Evolutionary conservation across 2,329 filamentous ascomycete genomes (phyloP), one percentile per base, ranked within the genome.

Genomic region (Cladosporium oxysporum): DNA sequence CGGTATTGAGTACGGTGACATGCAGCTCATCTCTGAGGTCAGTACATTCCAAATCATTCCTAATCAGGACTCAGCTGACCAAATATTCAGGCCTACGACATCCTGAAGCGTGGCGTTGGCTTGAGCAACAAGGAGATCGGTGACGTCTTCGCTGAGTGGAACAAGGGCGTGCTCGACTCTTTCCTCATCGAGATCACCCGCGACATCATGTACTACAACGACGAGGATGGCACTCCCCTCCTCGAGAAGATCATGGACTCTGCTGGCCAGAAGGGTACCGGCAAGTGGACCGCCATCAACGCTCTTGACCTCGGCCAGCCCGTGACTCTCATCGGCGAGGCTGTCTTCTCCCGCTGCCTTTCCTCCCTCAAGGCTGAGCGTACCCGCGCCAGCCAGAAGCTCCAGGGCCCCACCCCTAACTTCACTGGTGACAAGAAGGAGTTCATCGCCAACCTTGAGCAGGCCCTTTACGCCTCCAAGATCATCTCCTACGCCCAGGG

Each of bases 201-300:
- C 72, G 95, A 99, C 80, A 96, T 99, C 81, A 91, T 99, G 85
- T 95, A 96, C 86, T 98, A 86, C 89, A 96, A 96, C 82, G 95
- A 99, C 76, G 93, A 96, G 61, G 94, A 98, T 76, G 92, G 91
- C 77, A 89, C 86, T 69, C 85, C 95, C 58, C 90, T 99, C 67
- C 90, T 99, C 68, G 95, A 99, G 88, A 99, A 98, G 90, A 98
- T 99, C 75, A 87, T 98, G 71, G 95, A 99, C 85, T 91, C 94
- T 83, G 95, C 95, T 77, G 95, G 95, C 75, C 95, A 99, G 87
- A 99, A 99, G 87, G 95, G 95, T 84, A 98, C 95, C 74, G 95
- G 95, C 84, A 98, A 99, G 88, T 99, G 95, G 95, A 99, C 95
- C 73, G 94, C 95, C 77, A 96, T 99, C 84, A 99, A 99, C 83